Base-by-base conservation (phyloP, 176 grass and related monocot species). In the Echinochloa phyllopogon region DNA sequence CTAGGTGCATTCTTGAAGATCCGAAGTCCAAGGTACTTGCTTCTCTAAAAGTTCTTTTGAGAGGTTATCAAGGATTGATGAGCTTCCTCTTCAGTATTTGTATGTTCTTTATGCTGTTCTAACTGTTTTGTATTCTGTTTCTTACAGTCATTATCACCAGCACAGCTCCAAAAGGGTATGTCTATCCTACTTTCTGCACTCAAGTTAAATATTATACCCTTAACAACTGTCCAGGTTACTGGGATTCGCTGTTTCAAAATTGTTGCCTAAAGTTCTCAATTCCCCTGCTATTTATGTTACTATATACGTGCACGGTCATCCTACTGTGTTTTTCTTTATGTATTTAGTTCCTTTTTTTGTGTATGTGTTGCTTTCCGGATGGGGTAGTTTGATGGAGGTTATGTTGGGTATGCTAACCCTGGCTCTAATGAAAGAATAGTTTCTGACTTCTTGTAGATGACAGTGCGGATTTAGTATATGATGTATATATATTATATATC, bases 1-100 rank as follows among this genome's bases (percentile, higher is more conserved):
- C 93, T 68, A 93, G 87, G 85, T 98, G 96, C 83, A 98, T 98
- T 82, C 72, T 98, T 45, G 93, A 98, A 92, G 88, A 94, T 87
- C 91, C 91, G 42, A 89, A 95, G 69, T 98, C 93, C 69, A 95
- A 95, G 87, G 96, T 95, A 84, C 75, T 41, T 25, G 2, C 20
- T 71, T 75, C n/a, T 89, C 63, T 77, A 53, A 56, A 18, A 81
- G 13, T 6, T 58, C 9, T 23, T 70, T 81, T 57, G 13, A 16
- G 50, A 12, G 23, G 18, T 25, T 57, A 44, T 17, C 24, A 74
- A 74, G 42, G 60, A 58, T 84, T 57, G 4, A 18, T 60, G 56
- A 44, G 14, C 62, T 74, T 88, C 38, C 37, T 67, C 57, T 73
- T 69, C 6, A 14, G 24, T 15, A 49, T 39, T 48, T 21, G 39